Percentiles rank a stretch among this genome's conserved stretches.
Evolutionary conservation across 768 basidiomycete genomes (phyloP).

Genomic region (Collybiopsis confluens): DNA sequence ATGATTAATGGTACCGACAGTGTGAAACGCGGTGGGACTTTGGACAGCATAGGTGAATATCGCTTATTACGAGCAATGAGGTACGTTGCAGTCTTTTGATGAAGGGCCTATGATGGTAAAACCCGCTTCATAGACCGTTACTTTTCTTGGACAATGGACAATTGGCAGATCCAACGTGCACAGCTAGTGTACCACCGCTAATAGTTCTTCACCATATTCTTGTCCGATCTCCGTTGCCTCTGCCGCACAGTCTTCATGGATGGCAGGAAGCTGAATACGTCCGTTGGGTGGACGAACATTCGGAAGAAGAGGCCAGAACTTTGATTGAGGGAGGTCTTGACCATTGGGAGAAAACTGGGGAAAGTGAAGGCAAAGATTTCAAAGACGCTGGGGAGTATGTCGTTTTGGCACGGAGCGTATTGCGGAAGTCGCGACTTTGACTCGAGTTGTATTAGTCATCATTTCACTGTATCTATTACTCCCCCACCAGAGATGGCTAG

Average conservation of each 20-base stretch:
- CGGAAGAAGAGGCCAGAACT: conserved; percentile 72
- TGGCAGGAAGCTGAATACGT: conserved; percentile 98
- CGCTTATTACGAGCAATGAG: conserved; percentile 80
- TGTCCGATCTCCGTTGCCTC: conserved; percentile 78
- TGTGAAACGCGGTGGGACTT: conserved; percentile 56
- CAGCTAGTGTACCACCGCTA: conserved; percentile 76
- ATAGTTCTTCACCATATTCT: conserved; percentile 90
- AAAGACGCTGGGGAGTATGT: conserved; percentile 56
- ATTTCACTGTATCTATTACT: background rate
- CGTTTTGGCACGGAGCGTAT: conserved; percentile 60
- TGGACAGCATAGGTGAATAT: conserved; percentile 84
- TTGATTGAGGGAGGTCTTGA: conserved; percentile 76
- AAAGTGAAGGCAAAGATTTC: conserved; percentile 47
- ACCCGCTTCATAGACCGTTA: conserved; percentile 53
- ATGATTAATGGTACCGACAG: conserved; percentile 49
- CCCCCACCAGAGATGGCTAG: conserved; percentile 19
- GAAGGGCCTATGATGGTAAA: background rate
- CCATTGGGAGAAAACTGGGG: conserved; percentile 74
- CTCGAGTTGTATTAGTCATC: conserved; percentile 2
- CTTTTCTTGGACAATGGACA: conserved; percentile 82
- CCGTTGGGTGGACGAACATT: conserved; percentile 91
- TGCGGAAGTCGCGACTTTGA: background rate
- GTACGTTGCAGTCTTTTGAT: conserved; percentile 34
- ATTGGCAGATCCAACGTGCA: conserved; percentile 62
- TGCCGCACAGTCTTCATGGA: conserved; percentile 86